These are phyloP conservation scores for Candolleomyces aberdarensis DNA, from an alignment of 768 basidiomycete genomes.

Conservation along the genomic window DNA sequence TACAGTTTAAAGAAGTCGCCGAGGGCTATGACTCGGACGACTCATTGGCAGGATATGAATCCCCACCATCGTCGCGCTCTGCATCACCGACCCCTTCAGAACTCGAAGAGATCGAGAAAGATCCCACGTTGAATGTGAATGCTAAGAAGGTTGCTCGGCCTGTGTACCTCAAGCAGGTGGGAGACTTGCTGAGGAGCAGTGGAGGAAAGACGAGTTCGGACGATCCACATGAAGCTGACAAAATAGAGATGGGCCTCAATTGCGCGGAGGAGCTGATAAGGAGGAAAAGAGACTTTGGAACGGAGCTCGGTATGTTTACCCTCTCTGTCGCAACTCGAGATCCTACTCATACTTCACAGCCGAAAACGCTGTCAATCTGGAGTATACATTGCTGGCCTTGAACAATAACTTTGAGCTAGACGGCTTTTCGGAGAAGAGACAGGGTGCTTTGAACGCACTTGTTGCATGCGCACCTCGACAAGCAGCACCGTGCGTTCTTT, in stretches of 20 bases:
- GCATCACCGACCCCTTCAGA: slow-evolving; percentile 79
- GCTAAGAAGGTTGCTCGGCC: slow-evolving; percentile 72
- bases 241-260: slow-evolving; percentile 75
- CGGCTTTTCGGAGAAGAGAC: slow-evolving; percentile 71
- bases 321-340: not conserved
- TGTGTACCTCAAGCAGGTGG: slow-evolving; percentile 87
- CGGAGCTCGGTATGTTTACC: slow-evolving; percentile 71
- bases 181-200: slow-evolving; percentile 66
- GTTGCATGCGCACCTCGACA: slow-evolving; percentile 75
- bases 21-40: slow-evolving; percentile 73
- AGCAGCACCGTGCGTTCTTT: slow-evolving; percentile 75
- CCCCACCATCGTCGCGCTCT: slow-evolving; percentile 60
- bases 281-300: slow-evolving; percentile 80
- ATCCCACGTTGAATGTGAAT: slow-evolving; percentile 76
- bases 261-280: slow-evolving; percentile 82
- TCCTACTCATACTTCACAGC: slow-evolving; percentile 41
- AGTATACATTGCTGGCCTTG: slow-evolving; percentile 66
- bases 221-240: slow-evolving; percentile 66
- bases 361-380: slow-evolving; percentile 86
- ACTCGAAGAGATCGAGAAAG: slow-evolving; percentile 79
- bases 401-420: slow-evolving; percentile 86
- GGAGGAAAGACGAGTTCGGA: slow-evolving; percentile 49
- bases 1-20: slow-evolving; percentile 18
- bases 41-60: slow-evolving; percentile 80
- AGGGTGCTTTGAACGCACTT: slow-evolving; percentile 74